Conservation (phyloP, 2,329 filamentous ascomycete species). For the Colletotrichum sp. region DNA sequence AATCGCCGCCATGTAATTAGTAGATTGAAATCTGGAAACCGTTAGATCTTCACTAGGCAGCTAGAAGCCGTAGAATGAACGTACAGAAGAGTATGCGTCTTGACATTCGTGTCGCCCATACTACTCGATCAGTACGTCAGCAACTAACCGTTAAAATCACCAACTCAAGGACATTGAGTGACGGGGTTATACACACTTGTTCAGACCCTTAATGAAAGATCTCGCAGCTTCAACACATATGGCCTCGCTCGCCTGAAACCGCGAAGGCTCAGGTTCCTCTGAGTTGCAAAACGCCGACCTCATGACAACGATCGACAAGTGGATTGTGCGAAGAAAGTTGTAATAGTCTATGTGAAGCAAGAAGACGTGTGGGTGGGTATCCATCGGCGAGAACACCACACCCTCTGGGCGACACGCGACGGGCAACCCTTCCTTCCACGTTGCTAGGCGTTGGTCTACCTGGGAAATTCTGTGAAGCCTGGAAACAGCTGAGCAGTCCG, state of each 20-base stretch:
- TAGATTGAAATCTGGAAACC: not conserved
- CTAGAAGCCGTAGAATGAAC: not conserved
- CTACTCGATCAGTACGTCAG: too few relatives aligned
- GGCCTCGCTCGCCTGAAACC: not conserved
- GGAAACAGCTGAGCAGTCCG: not conserved
- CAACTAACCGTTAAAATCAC: too few relatives aligned
- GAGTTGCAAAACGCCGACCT: not conserved
- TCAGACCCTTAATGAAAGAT: not conserved
- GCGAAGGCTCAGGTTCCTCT: not conserved
- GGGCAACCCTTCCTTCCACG: not conserved
- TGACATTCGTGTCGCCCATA: not conserved
- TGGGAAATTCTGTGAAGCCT: not conserved
- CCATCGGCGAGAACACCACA: not conserved
- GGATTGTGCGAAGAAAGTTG: not conserved
- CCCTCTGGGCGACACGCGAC: too few relatives aligned
- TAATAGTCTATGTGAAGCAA: not conserved
- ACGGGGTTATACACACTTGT: not conserved
- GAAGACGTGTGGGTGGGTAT: not conserved
- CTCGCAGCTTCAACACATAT: not conserved
- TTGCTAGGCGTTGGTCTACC: not conserved
- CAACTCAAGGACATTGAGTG: too few relatives aligned
- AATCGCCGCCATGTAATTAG: not conserved
- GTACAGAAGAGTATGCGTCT: not conserved
- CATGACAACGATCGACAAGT: not conserved
- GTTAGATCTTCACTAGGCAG: not conserved